phyloP scores from a whole-genome alignment of 768 basidiomycete species.

The Termitomyces eurrhizus region DNA sequence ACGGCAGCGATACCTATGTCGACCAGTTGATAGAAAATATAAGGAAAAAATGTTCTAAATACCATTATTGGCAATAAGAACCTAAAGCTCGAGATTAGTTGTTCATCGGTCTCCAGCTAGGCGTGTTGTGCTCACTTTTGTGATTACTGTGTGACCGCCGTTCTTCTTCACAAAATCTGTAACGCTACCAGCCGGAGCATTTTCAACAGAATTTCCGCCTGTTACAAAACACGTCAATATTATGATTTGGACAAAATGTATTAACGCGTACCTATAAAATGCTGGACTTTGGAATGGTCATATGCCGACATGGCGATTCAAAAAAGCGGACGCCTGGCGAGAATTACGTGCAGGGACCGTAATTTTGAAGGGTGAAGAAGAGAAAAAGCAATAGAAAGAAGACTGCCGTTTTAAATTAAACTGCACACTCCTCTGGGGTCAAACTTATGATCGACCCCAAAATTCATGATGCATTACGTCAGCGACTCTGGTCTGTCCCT shows the following conservation, averaged over 20 bases:
- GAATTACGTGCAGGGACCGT: slow-evolving; percentile 13
- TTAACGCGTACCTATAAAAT: slow-evolving; percentile 43
- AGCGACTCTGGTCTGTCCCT: slow-evolving; percentile 8
- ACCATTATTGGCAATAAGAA: slow-evolving; percentile 99
- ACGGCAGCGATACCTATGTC: slow-evolving; percentile 92
- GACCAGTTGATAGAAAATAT: slow-evolving; percentile 14
- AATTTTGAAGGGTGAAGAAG: slow-evolving; percentile 5
- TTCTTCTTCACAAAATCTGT: slow-evolving; percentile 87
- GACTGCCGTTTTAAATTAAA: slow-evolving; percentile 21
- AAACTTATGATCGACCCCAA: slow-evolving; percentile 40
- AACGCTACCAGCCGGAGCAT: slow-evolving; percentile 73
- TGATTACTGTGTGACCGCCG: slow-evolving; percentile 98
- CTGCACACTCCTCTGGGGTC: slow-evolving; percentile 31
- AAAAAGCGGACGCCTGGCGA: slow-evolving; percentile 12
- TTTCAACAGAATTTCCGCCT: slow-evolving; percentile 94
- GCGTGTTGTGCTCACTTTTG: slow-evolving; percentile 63
- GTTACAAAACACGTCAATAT: slow-evolving; percentile 15
- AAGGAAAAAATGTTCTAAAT: slow-evolving; percentile 12
- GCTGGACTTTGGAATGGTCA: slow-evolving; percentile 53
- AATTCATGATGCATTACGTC: slow-evolving; percentile 30
- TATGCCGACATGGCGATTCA: slow-evolving; percentile 42
- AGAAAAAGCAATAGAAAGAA: slow-evolving; percentile 12
- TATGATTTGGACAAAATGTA: slow-evolving; percentile 11
- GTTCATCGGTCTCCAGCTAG: slow-evolving; percentile 5
- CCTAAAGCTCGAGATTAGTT: slow-evolving; percentile 40